Conservation (phyloP, 2,329 filamentous ascomycete species). For the Pseudocercospora eumusae region DNA sequence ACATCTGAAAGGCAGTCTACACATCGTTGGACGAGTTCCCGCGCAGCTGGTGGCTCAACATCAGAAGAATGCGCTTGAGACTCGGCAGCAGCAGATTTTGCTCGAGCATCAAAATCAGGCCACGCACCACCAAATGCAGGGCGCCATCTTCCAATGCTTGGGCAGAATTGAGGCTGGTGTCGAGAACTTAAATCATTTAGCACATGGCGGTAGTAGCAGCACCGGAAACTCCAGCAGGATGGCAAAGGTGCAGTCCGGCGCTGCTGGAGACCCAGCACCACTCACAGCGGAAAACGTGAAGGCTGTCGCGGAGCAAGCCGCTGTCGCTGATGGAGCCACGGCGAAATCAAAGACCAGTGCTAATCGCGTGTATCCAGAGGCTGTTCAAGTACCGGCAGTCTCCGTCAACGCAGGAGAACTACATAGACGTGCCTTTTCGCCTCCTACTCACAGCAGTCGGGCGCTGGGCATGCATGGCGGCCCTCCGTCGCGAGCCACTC, state of each 20-base stretch:
- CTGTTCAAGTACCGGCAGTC: neutral
- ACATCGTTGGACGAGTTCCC: neutral
- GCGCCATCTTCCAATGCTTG: neutral
- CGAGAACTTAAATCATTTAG: neutral
- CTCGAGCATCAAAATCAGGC: neutral
- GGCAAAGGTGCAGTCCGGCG: neutral
- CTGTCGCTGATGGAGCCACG: neutral
- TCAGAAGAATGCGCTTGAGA: neutral
- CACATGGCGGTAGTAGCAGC: neutral
- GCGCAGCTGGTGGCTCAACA: neutral
- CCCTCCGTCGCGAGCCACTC: neutral
- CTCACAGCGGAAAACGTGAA: neutral
- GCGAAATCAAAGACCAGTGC: neutral
- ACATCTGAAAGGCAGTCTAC: neutral
- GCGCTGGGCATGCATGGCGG: neutral
- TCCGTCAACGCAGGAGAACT: neutral
- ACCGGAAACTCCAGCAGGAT: neutral
- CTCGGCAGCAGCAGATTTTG: neutral
- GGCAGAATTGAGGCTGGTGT: neutral
- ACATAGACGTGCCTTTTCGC: neutral
- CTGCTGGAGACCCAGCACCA: neutral
- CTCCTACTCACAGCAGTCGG: neutral
- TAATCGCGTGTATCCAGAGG: neutral
- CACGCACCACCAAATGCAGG: neutral
- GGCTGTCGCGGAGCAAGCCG: neutral